A percentile compares a stretch with the other conserved stretches of the same genome.
Evolutionary conservation across 1,139 yeast species (phyloP).

Genomic region (Candida sp.): DNA sequence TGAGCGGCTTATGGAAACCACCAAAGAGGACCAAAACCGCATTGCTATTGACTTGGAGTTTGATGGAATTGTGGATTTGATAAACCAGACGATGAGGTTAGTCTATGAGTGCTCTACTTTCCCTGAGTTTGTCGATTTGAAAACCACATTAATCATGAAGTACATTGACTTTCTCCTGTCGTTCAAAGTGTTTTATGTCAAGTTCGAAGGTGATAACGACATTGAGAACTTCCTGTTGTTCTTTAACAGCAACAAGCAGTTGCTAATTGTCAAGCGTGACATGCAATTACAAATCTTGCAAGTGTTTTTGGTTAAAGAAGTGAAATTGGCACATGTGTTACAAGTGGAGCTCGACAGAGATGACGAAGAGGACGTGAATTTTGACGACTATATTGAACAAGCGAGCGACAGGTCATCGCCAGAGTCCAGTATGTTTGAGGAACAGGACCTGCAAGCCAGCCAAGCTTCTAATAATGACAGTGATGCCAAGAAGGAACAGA

Average conservation of each 20-base stretch:
- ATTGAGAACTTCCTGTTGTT: conserved; percentile 33
- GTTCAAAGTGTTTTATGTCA: conserved; percentile 36
- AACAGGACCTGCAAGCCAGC: conserved; percentile 15
- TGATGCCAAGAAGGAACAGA: conserved; percentile 8
- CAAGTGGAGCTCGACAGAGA: conserved; percentile 53
- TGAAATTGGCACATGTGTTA: conserved; percentile 26
- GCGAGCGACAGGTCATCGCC: conserved; percentile 16
- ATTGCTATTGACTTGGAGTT: conserved; percentile 15
- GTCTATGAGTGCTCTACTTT: conserved; percentile 11
- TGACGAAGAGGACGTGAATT: conserved; percentile 62
- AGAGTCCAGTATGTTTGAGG: conserved; percentile 19
- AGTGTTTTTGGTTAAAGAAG: conserved; percentile 39
- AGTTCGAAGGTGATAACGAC: conserved; percentile 26
- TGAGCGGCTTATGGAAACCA: conserved; percentile 31
- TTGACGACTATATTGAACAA: conserved; percentile 35
- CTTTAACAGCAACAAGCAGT: conserved; percentile 21
- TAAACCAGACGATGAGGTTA: conserved; percentile 13
- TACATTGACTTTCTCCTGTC: conserved; percentile 37
- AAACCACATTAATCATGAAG: conserved; percentile 28
- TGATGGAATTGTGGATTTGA: conserved; percentile 13
- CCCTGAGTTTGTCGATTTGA: conserved; percentile 17
- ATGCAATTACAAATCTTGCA: conserved; percentile 30
- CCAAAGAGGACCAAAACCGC: conserved; percentile 16
- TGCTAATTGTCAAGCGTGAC: conserved; percentile 23
- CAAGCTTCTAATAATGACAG: conserved; percentile 9